Conservation (phyloP, 1,284 basidiomycete species). For the Vanrija humicola region DNA sequence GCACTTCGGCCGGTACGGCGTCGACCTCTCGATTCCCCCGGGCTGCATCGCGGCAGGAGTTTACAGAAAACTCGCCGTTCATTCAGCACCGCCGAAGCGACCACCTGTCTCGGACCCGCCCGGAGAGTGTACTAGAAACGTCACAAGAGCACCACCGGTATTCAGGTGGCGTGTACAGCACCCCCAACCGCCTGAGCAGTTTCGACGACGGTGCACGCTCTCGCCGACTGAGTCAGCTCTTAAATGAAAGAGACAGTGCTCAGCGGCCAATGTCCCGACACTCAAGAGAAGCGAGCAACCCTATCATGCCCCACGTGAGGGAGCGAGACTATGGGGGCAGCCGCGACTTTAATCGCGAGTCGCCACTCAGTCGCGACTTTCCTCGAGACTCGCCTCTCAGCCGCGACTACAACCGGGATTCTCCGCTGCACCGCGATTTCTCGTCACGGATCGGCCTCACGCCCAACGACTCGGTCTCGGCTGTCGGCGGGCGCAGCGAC, state of each 20-base stretch:
- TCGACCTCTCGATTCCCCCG: too few species aligned
- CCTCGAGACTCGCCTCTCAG: not conserved
- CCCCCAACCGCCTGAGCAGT: conserved; percentile 1
- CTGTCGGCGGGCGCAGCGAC: conserved; percentile 22
- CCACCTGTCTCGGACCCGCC: conserved; percentile 8
- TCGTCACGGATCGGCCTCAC: conserved; percentile 20
- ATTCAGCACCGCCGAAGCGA: conserved; percentile 1
- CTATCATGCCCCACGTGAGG: too few species aligned
- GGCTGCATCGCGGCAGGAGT: not conserved
- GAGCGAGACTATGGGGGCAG: not conserved
- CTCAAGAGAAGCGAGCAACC: too few species aligned
- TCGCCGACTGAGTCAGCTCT: not conserved
- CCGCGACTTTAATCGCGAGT: not conserved
- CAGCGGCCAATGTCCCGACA: too few species aligned
- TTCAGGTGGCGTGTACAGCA: not conserved
- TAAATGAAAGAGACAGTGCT: too few species aligned
- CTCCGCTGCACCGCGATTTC: conserved; percentile 6
- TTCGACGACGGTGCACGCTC: not conserved
- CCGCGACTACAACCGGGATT: not conserved
- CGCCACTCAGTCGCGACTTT: conserved; percentile 2
- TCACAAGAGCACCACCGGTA: conserved; percentile 16
- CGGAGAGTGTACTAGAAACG: conserved; percentile 15
- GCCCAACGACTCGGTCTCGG: conserved; percentile 40
- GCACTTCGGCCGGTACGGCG: too few species aligned
- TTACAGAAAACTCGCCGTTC: conserved; percentile 13